These are phyloP conservation scores for Aspergillus asperescens DNA, from an alignment of 495 filamentous ascomycete species.

Conservation along the genomic window DNA sequence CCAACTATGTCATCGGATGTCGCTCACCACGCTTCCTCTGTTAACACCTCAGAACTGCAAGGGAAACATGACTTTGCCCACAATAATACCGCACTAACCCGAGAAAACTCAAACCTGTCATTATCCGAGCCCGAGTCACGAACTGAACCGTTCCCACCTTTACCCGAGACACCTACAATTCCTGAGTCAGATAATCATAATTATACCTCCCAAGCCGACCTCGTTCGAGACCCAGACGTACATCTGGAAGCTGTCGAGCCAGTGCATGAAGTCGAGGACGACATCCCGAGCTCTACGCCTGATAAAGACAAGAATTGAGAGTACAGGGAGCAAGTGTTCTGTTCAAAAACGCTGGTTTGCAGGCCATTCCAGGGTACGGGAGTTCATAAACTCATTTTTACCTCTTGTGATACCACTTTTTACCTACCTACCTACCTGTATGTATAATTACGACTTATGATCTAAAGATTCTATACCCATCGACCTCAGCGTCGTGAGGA, in stretches of 20 bases:
- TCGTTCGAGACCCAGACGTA: not conserved
- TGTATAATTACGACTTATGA: slow-evolving; percentile 1
- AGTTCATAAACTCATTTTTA: not conserved
- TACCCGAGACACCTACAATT: slow-evolving; percentile 19
- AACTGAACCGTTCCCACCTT: slow-evolving; percentile 37
- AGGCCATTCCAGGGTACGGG: slow-evolving; percentile 12
- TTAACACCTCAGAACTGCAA: slow-evolving; percentile 8
- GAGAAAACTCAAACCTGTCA: slow-evolving; percentile 16
- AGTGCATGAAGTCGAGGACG: not conserved
- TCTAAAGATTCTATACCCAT: not conserved
- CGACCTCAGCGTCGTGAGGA: not conserved
- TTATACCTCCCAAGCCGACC: not conserved
- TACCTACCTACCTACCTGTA: not conserved
- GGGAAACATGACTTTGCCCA: slow-evolving; percentile 7
- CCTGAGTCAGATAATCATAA: not conserved
- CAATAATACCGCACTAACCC: slow-evolving; percentile 1
- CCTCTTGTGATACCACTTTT: slow-evolving; percentile 2
- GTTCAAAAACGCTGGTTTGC: slow-evolving; percentile 16
- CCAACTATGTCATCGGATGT: slow-evolving; percentile 12
- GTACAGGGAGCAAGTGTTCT: not conserved
- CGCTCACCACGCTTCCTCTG: slow-evolving; percentile 3
- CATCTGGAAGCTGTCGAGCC: not conserved
- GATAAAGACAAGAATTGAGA: not conserved
- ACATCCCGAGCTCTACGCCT: not conserved
- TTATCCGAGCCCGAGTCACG: slow-evolving; percentile 22